Evolutionary conservation across 2,329 filamentous ascomycete genomes (phyloP).

Genomic region (Fusarium graminum): DNA sequence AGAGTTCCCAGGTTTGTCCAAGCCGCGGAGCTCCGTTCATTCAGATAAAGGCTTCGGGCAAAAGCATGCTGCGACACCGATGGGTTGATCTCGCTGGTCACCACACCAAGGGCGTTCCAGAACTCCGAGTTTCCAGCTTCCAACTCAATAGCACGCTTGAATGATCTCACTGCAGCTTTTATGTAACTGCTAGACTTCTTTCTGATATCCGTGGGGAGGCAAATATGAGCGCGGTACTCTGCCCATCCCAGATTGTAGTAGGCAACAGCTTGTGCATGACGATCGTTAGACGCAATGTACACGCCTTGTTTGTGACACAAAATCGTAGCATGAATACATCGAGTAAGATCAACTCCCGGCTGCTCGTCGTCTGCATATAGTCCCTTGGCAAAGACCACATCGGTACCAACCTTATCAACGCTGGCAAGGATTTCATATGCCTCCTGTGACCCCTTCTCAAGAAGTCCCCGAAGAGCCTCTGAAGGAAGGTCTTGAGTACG

Average conservation of each 20-base stretch:
- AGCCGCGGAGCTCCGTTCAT: conserved; percentile 84
- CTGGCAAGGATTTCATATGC: conserved; percentile 74
- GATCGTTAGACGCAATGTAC: conserved; percentile 76
- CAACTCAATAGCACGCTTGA: conserved; percentile 95
- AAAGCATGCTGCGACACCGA: conserved; percentile 94
- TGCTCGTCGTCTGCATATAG: conserved; percentile 62
- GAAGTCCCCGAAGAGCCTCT: conserved; percentile 67
- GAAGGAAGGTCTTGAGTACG: conserved; percentile 73
- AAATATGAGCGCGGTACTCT: conserved; percentile 83
- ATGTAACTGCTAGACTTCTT: conserved; percentile 77
- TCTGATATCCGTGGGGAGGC: conserved; percentile 64
- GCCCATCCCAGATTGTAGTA: conserved; percentile 98
- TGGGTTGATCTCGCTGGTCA: conserved; percentile 86
- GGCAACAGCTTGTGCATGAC: conserved; percentile 92
- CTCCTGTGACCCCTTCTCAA: conserved; percentile 66
- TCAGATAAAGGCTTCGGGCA: conserved; percentile 90
- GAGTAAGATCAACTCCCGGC: conserved; percentile 64
- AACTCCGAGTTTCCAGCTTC: conserved; percentile 96
- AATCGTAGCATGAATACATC: conserved; percentile 78
- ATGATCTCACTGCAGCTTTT: conserved; percentile 86
- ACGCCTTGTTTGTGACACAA: conserved; percentile 91
- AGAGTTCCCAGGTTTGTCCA: conserved; percentile 95
- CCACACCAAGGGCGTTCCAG: conserved; percentile 95
- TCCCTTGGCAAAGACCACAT: conserved; percentile 60
- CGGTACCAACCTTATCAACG: conserved; percentile 72